These are phyloP conservation scores for Talinum fruticosum DNA, from an alignment of 148 eudicot genomes.

Conservation along the genomic window DNA sequence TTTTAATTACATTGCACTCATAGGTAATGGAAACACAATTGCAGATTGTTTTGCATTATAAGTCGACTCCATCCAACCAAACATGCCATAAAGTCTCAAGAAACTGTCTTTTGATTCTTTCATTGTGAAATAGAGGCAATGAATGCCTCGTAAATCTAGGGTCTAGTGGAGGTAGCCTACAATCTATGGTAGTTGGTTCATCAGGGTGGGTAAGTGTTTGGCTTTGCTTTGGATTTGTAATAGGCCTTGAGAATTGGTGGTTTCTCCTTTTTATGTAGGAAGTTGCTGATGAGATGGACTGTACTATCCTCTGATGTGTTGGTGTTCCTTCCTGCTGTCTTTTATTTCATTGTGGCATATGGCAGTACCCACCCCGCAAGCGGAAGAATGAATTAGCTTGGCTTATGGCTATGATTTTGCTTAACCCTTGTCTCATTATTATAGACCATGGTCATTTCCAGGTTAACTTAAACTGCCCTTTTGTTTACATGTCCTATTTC, in stretches of 20 bases:
- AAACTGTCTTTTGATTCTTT: not conserved
- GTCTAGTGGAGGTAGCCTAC: not conserved
- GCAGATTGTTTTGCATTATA: too few species aligned
- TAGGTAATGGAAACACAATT: too few species aligned
- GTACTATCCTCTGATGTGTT: conserved; percentile 69
- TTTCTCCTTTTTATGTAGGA: conserved; percentile 51
- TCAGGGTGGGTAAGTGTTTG: not conserved
- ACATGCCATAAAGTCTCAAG: not conserved
- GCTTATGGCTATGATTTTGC: conserved; percentile 65
- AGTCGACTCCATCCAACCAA: too few species aligned
- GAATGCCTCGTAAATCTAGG: not conserved
- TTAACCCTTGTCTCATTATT: conserved; percentile 75
- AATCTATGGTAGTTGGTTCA: not conserved
- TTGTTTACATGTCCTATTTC: not conserved
- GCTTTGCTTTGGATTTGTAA: not conserved
- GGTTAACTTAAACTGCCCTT: conserved; percentile 31
- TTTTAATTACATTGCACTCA: too few species aligned
- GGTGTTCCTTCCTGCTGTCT: conserved; percentile 78
- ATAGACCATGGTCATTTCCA: conserved; percentile 98
- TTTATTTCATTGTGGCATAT: conserved; percentile 50
- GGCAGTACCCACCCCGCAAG: conserved; percentile 33
- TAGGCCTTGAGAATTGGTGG: conserved; percentile 10
- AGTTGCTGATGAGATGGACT: conserved; percentile 95
- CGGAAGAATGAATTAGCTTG: conserved; percentile 51
- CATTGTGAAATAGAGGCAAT: not conserved